Conservation (phyloP, 139 green algal genomes). For the Chlorella vulgaris region DNA sequence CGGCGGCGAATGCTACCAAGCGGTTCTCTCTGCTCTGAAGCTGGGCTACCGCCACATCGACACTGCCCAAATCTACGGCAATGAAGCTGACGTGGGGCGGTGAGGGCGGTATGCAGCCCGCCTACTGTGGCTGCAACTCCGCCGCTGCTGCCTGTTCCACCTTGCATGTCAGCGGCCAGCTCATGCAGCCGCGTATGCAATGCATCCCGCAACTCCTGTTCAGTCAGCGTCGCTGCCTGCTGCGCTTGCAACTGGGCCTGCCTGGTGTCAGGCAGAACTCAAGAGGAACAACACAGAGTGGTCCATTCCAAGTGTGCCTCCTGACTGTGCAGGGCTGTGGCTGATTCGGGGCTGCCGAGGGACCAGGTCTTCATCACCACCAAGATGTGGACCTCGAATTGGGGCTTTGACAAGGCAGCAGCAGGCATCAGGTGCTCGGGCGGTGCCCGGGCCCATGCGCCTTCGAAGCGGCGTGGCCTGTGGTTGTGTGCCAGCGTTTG, state of each 20-base stretch:
- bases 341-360: conserved; percentile 37
- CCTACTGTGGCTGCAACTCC: too few relatives aligned
- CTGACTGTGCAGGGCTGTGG: conserved; percentile 12
- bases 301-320: too few relatives aligned
- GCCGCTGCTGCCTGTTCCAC: too few relatives aligned
- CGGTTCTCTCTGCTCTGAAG: conserved; percentile 42
- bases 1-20: conserved; percentile 42
- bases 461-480: too few relatives aligned
- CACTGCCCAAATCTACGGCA: conserved; percentile 57
- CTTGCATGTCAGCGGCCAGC: too few relatives aligned
- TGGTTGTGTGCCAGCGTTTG: neutral
- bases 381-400: conserved; percentile 50
- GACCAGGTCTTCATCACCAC: conserved; percentile 54
- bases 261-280: too few relatives aligned
- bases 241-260: too few relatives aligned
- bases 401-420: conserved; percentile 13
- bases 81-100: conserved; percentile 56
- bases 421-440: neutral
- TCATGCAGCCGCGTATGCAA: too few relatives aligned
- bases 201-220: too few relatives aligned
- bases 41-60: conserved; percentile 60
- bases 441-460: too few relatives aligned
- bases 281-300: too few relatives aligned
- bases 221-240: too few relatives aligned
- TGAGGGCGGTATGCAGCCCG: neutral